phyloP scores from a whole-genome alignment of 768 basidiomycete genomes.

The Rhodocollybia butyracea region DNA sequence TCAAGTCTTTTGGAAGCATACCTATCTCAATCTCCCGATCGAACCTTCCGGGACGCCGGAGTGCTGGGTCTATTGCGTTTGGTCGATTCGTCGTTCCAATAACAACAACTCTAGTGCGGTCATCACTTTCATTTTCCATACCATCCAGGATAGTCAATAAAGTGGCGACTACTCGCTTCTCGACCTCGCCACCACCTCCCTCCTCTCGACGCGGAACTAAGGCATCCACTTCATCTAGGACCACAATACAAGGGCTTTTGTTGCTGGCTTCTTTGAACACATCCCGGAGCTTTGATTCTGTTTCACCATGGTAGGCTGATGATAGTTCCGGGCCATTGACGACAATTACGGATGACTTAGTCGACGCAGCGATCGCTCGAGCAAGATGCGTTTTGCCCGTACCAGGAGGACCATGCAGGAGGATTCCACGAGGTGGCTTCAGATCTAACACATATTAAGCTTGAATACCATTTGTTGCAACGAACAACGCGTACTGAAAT shows the following conservation, averaged over 20 bases:
- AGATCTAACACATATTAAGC: constrained; percentile 45
- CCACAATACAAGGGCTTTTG: constrained; percentile 87
- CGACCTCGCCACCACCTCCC: constrained; percentile 89
- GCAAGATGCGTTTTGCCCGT: constrained; percentile 98
- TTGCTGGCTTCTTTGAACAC: constrained; percentile 83
- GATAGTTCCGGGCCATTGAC: constrained; percentile 95
- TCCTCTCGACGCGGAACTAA: constrained; percentile 90
- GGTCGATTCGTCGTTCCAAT: constrained; percentile 96
- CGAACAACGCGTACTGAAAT: constrained; percentile 54
- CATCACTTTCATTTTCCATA: constrained; percentile 53
- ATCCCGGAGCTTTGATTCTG: constrained; percentile 84
- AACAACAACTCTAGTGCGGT: constrained; percentile 73
- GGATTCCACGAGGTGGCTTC: constrained; percentile 94
- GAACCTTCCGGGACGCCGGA: constrained; percentile 86
- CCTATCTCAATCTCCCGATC: constrained; percentile 49
- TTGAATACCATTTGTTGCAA: neutral
- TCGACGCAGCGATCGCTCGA: constrained; percentile 87
- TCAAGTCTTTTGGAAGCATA: neutral
- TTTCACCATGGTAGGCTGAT: constrained; percentile 96
- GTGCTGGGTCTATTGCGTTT: constrained; percentile 92
- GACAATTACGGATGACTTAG: constrained; percentile 82
- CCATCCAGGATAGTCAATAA: constrained; percentile 94
- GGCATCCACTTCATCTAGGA: constrained; percentile 95
- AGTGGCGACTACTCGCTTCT: constrained; percentile 93
- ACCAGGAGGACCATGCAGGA: constrained; percentile 94